Percentiles rank a stretch among this genome's conserved stretches.
Evolutionary conservation across 208 protist genomes (phyloP).

Genomic region (Leishmania arabica): DNA sequence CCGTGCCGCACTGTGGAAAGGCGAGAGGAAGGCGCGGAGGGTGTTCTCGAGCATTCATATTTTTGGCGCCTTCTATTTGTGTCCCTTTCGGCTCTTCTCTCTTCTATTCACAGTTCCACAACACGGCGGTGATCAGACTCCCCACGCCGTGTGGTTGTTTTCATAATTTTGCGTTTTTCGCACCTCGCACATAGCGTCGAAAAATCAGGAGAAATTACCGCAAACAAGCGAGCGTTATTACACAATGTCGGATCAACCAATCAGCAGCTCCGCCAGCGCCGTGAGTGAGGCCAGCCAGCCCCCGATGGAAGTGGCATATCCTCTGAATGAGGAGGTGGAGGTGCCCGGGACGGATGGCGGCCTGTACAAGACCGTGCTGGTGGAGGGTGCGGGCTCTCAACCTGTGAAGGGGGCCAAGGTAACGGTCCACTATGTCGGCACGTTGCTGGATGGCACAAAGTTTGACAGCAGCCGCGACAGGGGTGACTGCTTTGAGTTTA

Average conservation of each 20-base stretch:
- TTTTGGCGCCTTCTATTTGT: background rate
- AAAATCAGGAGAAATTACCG: background rate
- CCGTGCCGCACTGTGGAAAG: background rate
- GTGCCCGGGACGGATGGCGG: slow-evolving; percentile 73
- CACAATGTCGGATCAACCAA: slow-evolving; percentile 14
- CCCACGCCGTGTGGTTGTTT: background rate
- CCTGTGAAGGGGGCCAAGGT: slow-evolving; percentile 85
- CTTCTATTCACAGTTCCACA: background rate
- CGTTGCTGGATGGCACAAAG: slow-evolving; percentile 73
- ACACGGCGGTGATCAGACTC: background rate
- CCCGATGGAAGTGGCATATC: slow-evolving; percentile 69
- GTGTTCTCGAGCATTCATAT: background rate
- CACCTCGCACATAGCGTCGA: background rate
- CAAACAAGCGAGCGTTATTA: background rate
- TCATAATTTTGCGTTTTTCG: background rate
- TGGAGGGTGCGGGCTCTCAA: slow-evolving; percentile 65
- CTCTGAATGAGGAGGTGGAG: slow-evolving; percentile 68
- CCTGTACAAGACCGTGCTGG: slow-evolving; percentile 83
- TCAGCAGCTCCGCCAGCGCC: slow-evolving; percentile 26
- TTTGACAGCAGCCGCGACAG: slow-evolving; percentile 93
- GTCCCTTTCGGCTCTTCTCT: background rate
- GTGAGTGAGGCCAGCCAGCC: slow-evolving; percentile 72
- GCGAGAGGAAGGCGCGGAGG: background rate
- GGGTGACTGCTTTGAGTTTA: slow-evolving; percentile 86
- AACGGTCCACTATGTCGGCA: slow-evolving; percentile 92